Evolutionary conservation across 2,329 filamentous ascomycete genomes (phyloP), one percentile per base, ranked within the genome.

Genomic region (Phaeophleospora eucalypticola): DNA sequence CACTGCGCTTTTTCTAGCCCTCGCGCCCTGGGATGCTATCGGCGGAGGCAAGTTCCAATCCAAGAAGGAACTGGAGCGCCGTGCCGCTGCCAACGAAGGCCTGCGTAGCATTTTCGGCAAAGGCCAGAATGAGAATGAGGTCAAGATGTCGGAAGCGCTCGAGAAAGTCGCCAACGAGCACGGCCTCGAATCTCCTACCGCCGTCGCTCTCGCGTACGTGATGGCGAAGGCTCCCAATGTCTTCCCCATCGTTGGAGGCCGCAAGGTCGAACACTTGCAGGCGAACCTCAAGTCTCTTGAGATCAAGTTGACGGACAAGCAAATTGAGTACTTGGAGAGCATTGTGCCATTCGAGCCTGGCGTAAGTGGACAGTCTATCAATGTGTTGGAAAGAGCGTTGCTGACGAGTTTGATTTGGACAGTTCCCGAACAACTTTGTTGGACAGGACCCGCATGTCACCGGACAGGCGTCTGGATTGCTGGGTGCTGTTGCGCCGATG

Each of bases 181-280:
- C 55, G 75, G 76, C 1, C 69, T 61, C 36, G 57, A 62, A 16
- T 61, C 59, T 14, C 52, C 55, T 1, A 63, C 62, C 2, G 59
- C 59, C 2, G 53, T 65, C 2, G 65, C 86, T 7, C 67, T 89
- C 18, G 85, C 86, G 2, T 89, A 89, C 60, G 81, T 89, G 12
- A 77, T 86, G 74, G 76, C 81, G 54, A 88, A 89, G 68, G 53
- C 55, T n/a, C 54, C 46, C 10, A 55, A 60, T 37, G 72, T 82
- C 0, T 57, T 54, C 79, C 83, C 0, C 81, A 87, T 58, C 82
- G 72, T 88, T 3, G 85, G 86, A 9, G 82, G 83, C 0, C 76
- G 84, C 9, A 88, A 82, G 57, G 65, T 86, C 8, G 79, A 83
- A 41, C 84, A 89, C 61, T 69, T 90, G 34, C 78, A 82, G 60